Conservation (phyloP, 2,329 filamentous ascomycete species). For the Coniochaeta pulveracea region DNA sequence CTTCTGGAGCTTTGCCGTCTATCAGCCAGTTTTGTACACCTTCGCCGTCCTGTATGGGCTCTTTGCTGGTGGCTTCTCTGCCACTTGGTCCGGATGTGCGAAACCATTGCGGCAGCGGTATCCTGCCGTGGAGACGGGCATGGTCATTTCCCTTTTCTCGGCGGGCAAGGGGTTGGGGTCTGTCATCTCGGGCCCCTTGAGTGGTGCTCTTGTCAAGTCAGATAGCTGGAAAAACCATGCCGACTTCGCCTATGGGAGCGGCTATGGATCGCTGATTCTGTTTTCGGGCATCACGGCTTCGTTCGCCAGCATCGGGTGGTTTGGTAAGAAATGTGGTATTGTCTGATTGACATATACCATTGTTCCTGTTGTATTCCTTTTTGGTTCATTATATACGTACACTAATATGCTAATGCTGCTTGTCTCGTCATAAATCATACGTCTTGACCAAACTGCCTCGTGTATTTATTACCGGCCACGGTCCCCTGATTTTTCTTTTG, state of each 20-base stretch:
- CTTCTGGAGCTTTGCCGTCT: conserved; percentile 36
- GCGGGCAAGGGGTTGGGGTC: conserved; percentile 32
- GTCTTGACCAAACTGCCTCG: too few relatives aligned
- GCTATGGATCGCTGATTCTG: conserved; percentile 4
- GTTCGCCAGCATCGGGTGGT: conserved; percentile 3
- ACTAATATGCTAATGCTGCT: too few relatives aligned
- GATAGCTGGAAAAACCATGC: conserved; percentile 3
- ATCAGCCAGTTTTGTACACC: conserved; percentile 27
- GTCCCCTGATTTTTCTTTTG: too few relatives aligned
- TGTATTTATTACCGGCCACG: too few relatives aligned
- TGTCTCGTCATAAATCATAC: too few relatives aligned
- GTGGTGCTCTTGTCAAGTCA: conserved; percentile 7
- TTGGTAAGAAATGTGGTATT: conserved; percentile 3
- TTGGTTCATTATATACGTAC: too few relatives aligned
- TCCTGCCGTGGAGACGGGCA: conserved; percentile 38
- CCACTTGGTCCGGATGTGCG: conserved; percentile 32
- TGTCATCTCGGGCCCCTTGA: conserved; percentile 10
- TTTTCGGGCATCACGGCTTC: conserved; percentile 5
- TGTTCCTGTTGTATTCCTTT: too few relatives aligned
- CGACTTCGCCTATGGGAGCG: conserved; percentile 3
- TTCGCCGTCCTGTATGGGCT: conserved; percentile 42
- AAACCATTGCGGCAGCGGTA: conserved; percentile 31
- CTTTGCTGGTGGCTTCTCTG: conserved; percentile 42
- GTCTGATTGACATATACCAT: too few relatives aligned
- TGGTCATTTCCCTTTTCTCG: conserved; percentile 38